Evolutionary conservation across 176 grass and related monocot species (phyloP), one percentile per base, ranked within the genome.

Genomic region (Phragmites australis): DNA sequence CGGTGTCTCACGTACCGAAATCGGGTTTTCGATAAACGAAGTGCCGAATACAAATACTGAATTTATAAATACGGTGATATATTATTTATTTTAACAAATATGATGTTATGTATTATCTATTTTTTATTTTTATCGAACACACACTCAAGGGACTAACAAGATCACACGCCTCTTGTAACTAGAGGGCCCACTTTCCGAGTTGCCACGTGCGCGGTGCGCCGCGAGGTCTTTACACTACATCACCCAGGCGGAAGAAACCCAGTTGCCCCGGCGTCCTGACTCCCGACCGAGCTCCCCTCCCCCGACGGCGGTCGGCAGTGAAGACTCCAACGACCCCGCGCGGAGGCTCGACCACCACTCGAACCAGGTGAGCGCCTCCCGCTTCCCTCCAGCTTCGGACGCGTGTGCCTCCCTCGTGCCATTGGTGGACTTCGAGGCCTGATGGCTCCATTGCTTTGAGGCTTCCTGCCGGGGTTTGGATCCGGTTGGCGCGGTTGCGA

Each of bases 341-440:
- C 22, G 39, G 54, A 60, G 72, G 37, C 52, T 19, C 9, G n/a
- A n/a, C n/a, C 15, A 6, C 23, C 12, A 37, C 55, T 83, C 39
- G 61, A 57, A 15, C 72, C 46, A 74, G 84, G 76, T 80, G 76
- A 80, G 76, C 17, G 26, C 50, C 19, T 19, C 40, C 9, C 26
- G 1, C 72, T 40, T 52, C 37, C n/a, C 34, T 10, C 23, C 16
- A 9, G 45, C 19, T 5, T 14, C 23, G 22, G 14, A 7, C 11
- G 41, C 64, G 40, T 40, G 7, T 4, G 10, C 54, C 9, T 12
- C 16, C 58, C 58, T 7, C 1, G 58, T 61, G 7, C 27, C 13
- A n/a, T n/a, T n/a, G n/a, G n/a, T n/a, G n/a, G n/a, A n/a, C n/a
- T n/a, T n/a, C n/a, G n/a, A n/a, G n/a, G n/a, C n/a, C 23, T 21